phyloP scores from a whole-genome alignment of 805 yeast genomes.

The Gaillardinia entomophila region DNA sequence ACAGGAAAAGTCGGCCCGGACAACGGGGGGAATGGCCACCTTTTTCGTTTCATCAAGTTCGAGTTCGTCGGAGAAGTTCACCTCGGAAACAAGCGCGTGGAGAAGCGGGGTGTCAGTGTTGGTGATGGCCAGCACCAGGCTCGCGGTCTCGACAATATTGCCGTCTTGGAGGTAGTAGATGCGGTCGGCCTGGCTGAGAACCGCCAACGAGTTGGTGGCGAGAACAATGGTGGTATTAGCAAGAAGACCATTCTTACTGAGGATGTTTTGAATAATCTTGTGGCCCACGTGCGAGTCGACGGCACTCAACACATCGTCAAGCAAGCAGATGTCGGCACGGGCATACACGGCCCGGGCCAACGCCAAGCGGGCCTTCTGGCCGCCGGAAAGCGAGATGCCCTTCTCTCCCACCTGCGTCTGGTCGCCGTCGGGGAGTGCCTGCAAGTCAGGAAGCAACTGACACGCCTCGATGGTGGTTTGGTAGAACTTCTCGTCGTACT shows the following conservation, averaged over 20 bases:
- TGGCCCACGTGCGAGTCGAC: conserved; percentile 69
- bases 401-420: conserved; percentile 54
- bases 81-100: neutral
- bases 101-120: neutral
- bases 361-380: conserved; percentile 59
- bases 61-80: no score
- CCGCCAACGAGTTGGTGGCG: conserved; percentile 54
- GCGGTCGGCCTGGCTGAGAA: conserved; percentile 51
- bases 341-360: conserved; percentile 68
- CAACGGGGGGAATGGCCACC: neutral
- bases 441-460: conserved; percentile 43
- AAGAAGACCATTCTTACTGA: conserved; percentile 43
- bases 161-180: conserved; percentile 55
- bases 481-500: conserved; percentile 37
- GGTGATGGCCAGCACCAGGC: neutral
- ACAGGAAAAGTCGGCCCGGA: conserved; percentile 29
- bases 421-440: conserved; percentile 47
- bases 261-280: conserved; percentile 45
- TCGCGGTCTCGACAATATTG: conserved; percentile 42
- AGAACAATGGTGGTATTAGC: conserved; percentile 48
- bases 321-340: conserved; percentile 48
- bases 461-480: conserved; percentile 42
- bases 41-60: neutral
- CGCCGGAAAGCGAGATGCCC: conserved; percentile 57
- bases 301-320: conserved; percentile 66